Conservation (phyloP, 495 filamentous ascomycete genomes). For the Talaromyces wortmannii region DNA sequence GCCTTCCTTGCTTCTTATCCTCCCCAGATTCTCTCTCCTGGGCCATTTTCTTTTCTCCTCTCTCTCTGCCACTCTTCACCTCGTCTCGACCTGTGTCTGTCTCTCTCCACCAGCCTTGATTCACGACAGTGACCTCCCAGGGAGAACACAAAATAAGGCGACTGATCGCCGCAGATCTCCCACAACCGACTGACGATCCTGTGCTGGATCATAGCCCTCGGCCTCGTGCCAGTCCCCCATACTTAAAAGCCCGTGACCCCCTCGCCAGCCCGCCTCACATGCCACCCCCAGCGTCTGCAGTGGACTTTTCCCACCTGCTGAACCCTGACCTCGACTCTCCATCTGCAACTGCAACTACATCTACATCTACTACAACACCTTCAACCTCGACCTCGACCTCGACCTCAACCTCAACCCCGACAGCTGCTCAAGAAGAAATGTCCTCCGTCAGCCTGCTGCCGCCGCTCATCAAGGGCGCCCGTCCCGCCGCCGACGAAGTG, state of each 20-base stretch:
- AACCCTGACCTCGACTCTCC: conserved; percentile 35
- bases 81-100: conserved; percentile 13
- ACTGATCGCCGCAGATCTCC: conserved; percentile 1
- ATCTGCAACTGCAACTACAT: conserved; percentile 9
- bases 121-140: too few relatives aligned
- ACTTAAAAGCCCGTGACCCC: conserved; percentile 13
- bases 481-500: conserved; percentile 49
- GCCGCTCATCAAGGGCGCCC: conserved; percentile 56
- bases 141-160: too few relatives aligned
- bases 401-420: conserved; percentile 19
- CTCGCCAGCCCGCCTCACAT: conserved; percentile 49
- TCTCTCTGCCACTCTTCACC: conserved; percentile 7
- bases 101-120: conserved; percentile 6
- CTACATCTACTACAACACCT: conserved; percentile 26
- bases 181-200: neutral
- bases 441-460: conserved; percentile 63
- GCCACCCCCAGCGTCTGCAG: conserved; percentile 64
- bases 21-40: conserved; percentile 18
- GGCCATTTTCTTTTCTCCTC: conserved; percentile 37
- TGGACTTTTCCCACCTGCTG: conserved; percentile 74
- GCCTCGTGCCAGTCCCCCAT: neutral
- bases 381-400: too few relatives aligned
- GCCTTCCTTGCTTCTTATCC: conserved; percentile 27
- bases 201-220: neutral
- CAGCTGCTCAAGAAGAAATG: conserved; percentile 46